Base-by-base conservation (phyloP, 345 rosid genomes). In the Moricandia moricandioides region DNA sequence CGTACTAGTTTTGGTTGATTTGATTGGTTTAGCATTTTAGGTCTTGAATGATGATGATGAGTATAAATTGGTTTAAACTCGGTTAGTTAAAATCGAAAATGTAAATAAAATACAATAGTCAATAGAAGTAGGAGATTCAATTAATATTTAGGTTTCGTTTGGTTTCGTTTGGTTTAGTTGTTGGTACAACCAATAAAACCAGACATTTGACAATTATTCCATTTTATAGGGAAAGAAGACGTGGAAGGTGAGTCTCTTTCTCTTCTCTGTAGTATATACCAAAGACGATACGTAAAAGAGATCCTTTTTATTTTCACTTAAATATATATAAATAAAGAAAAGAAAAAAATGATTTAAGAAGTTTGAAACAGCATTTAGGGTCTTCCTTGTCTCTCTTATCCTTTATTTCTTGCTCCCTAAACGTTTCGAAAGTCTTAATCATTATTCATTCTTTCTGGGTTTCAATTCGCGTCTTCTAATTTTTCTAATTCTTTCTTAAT, bases 271-370 rank as follows among this genome's bases (percentile, higher is more conserved):
- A 65, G 76, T 71, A 72, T 71, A 72, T 60, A 70, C 73, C 24
- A 40, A 65, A 72, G 61, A 67, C 72, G 77, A 72, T 71, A 67
- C 77, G 81, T 72, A 70, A 65, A 77, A 77, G 71, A 65, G 62
- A 77, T 52, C 26, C 27, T 35, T 31, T 43, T 16, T 17, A 2
- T 29, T 5, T 24, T 26, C 18, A 43, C 5, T 33, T 12, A 12
- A 56, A 56, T 17, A 70, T 52, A 14, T 14, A 65, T 56, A 74
- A 58, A 47, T 2, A 16, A 35, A 8, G 6, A 11, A 8, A 4
- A 66, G n/a, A 8, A 17, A 69, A 34, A 52, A 67, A 17, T 62
- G 5, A 62, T 54, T 29, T 4, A 69, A n/a, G 59, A 64, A 76
- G 80, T 56, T 75, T 77, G 71, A 77, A 77, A 70, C 8, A 64